phyloP scores from a whole-genome alignment of 352 stramenopile species.

The Pythium folliculosum region DNA sequence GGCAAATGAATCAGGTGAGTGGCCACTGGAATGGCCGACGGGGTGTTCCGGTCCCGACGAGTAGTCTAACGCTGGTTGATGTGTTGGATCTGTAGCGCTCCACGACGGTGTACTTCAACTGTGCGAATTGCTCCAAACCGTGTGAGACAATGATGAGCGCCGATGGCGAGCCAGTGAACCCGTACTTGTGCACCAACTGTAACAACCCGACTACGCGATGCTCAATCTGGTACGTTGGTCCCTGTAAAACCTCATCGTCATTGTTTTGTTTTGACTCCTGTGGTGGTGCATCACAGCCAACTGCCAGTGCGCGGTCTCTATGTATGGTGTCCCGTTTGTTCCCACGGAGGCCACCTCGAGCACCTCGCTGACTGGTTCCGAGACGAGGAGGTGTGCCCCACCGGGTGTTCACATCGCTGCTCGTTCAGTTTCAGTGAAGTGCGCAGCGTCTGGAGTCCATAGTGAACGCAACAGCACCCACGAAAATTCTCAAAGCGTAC shows the following conservation, averaged over 20 bases:
- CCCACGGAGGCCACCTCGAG: constrained; percentile 86
- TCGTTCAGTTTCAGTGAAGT: constrained; percentile 34
- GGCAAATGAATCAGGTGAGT: constrained; percentile 90
- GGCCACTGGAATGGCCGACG: neutral
- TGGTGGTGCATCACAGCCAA: constrained; percentile 45
- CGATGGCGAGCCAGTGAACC: constrained; percentile 33
- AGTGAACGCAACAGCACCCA: neutral
- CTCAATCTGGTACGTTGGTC: constrained; percentile 75
- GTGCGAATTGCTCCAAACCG: constrained; percentile 71
- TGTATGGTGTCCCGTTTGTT: constrained; percentile 92
- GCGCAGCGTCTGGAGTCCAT: constrained; percentile 19
- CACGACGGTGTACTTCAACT: constrained; percentile 88
- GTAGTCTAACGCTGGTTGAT: constrained; percentile 15
- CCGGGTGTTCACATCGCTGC: constrained; percentile 48
- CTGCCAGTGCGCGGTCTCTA: constrained; percentile 86
- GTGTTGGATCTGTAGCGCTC: constrained; percentile 58
- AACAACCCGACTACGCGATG: constrained; percentile 76
- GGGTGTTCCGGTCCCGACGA: constrained; percentile 2
- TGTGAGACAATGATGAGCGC: constrained; percentile 44
- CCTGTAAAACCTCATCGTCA: too few relatives aligned
- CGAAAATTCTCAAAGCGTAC: neutral
- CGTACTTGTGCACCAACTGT: constrained; percentile 65
- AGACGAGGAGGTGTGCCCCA: constrained; percentile 49
- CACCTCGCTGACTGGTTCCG: constrained; percentile 65
- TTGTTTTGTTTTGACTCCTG: too few relatives aligned